Conservation (phyloP, 2,329 filamentous ascomycete species). For the Coniochaeta ligniaria region DNA sequence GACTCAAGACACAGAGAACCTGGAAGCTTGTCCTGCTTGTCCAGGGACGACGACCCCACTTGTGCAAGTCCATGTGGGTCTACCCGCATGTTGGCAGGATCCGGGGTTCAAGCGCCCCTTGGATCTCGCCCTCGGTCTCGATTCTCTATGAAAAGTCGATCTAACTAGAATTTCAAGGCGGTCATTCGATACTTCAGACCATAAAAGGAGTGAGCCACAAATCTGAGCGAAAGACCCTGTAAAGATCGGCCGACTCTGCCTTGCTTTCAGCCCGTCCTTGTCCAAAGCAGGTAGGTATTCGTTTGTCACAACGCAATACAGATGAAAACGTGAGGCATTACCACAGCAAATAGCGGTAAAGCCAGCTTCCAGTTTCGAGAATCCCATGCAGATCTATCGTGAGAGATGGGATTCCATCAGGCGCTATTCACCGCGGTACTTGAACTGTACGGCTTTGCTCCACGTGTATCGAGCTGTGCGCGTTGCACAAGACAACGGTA, state of each 20-base stretch:
- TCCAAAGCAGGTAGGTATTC: too few relatives aligned
- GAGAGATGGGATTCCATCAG: background rate
- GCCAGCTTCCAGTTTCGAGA: background rate
- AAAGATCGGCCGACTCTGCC: background rate
- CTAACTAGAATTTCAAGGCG: background rate
- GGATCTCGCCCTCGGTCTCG: background rate
- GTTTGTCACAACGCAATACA: too few relatives aligned
- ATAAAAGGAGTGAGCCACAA: background rate
- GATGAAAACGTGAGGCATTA: background rate
- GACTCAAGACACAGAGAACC: background rate
- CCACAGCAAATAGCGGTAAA: background rate
- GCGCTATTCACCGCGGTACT: too few relatives aligned
- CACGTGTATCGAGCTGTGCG: too few relatives aligned
- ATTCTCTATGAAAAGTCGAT: background rate
- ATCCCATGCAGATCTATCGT: background rate
- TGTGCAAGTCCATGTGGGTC: background rate
- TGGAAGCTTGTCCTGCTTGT: background rate
- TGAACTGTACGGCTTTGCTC: too few relatives aligned
- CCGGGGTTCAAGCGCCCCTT: background rate
- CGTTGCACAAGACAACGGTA: background rate
- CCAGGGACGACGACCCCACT: background rate
- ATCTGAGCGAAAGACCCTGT: background rate
- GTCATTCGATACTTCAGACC: background rate
- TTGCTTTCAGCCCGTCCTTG: background rate
- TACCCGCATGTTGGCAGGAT: conserved; percentile 1